Evolutionary conservation across 2,329 filamentous ascomycete genomes (phyloP).

Genomic region (Hypoxylon sp.): DNA sequence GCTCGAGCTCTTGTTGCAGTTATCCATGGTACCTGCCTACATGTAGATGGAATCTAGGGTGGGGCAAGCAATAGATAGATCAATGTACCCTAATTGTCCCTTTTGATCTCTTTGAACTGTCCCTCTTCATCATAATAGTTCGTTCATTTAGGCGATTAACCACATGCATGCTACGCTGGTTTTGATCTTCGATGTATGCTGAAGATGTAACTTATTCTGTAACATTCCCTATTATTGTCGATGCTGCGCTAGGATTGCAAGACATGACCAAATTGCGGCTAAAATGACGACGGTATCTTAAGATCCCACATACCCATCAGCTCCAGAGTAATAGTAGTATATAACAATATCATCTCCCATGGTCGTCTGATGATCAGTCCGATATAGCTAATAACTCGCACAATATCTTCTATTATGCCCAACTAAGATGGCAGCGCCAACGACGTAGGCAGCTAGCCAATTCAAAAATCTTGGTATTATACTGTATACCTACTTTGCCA

Average conservation of each 20-base stretch:
- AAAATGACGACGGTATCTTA: conserved; percentile 25
- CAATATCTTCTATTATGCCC: background rate
- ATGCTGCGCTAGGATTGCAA: background rate
- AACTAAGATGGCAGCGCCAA: background rate
- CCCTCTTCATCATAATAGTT: too few relatives aligned
- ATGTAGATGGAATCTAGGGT: background rate
- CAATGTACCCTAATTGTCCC: too few relatives aligned
- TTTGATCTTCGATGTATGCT: too few relatives aligned
- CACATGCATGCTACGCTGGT: too few relatives aligned
- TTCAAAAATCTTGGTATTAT: conserved; percentile 2
- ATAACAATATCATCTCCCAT: background rate
- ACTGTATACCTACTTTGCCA: background rate
- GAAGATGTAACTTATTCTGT: background rate
- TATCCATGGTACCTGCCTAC: too few relatives aligned
- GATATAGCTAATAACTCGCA: background rate
- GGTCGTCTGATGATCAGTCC: background rate
- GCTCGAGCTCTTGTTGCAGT: background rate
- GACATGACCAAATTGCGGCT: conserved; percentile 16
- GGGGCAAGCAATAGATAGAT: too few relatives aligned
- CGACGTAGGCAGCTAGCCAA: background rate
- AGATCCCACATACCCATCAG: background rate
- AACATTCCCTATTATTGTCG: background rate
- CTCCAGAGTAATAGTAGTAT: background rate
- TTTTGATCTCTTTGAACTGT: too few relatives aligned
- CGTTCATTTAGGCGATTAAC: too few relatives aligned